A percentile compares a stretch with the other conserved stretches of the same genome.
These are phyloP conservation scores for Cydonia oblonga DNA, from an alignment of 331 rosid species.

Conservation along the genomic window DNA sequence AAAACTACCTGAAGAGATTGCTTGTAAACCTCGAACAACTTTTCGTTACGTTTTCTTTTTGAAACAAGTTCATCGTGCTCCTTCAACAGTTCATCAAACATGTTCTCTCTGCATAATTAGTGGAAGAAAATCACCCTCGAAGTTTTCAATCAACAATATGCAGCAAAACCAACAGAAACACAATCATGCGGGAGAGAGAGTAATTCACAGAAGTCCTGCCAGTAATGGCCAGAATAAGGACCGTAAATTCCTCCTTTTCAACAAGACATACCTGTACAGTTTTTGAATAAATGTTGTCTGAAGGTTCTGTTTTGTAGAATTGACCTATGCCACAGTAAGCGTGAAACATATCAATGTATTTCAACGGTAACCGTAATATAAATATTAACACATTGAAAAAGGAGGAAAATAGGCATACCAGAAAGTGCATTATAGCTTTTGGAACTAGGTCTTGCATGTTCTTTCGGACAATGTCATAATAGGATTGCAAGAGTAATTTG, in stretches of 20 bases:
- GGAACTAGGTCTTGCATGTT: slow-evolving; percentile 36
- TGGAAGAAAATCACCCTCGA: not conserved
- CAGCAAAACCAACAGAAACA: not conserved
- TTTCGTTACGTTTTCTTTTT: slow-evolving; percentile 6
- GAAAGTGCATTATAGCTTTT: slow-evolving; percentile 43
- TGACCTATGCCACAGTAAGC: slow-evolving; percentile 16
- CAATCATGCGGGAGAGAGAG: not conserved
- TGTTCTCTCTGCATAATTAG: slow-evolving; percentile 17
- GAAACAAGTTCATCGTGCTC: slow-evolving; percentile 4
- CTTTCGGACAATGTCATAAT: slow-evolving; percentile 36
- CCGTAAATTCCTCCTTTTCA: not conserved
- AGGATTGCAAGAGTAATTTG: slow-evolving; percentile 29
- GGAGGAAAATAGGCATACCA: slow-evolving; percentile 13
- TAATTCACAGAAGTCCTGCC: not conserved
- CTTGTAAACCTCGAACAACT: not conserved
- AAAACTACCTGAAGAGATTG: slow-evolving; percentile 16
- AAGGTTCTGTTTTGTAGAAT: slow-evolving; percentile 11
- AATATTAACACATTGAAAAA: not conserved
- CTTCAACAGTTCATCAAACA: slow-evolving; percentile 18
- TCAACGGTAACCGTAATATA: not conserved
- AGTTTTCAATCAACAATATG: not conserved
- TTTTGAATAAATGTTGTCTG: slow-evolving; percentile 1
- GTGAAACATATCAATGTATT: not conserved
- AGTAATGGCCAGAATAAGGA: not conserved
- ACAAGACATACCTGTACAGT: slow-evolving; percentile 14